A percentile compares a stretch with the other conserved stretches of the same genome.
Evolutionary conservation across 2,329 filamentous ascomycete species (phyloP).

Genomic region (Elsinoe necatrix): DNA sequence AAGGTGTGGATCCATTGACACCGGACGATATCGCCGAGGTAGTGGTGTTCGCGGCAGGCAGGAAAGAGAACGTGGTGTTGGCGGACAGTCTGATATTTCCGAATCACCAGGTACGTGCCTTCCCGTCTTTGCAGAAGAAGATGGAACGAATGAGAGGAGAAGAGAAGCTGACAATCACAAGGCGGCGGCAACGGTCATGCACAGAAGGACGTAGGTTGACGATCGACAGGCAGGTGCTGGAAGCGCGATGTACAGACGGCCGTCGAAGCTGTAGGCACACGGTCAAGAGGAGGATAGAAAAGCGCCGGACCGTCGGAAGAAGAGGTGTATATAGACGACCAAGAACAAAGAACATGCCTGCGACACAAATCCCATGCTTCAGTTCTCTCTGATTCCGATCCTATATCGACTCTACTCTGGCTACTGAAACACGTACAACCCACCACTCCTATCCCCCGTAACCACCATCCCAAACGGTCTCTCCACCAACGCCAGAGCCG

Average conservation of each 20-base stretch:
- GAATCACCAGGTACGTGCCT: slow-evolving; percentile 68
- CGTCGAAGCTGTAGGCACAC: neutral
- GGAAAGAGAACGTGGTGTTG: slow-evolving; percentile 82
- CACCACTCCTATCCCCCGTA: slow-evolving; percentile 78
- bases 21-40: slow-evolving; percentile 87
- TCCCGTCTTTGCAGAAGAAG: slow-evolving; percentile 8
- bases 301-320: neutral
- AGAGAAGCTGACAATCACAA: slow-evolving; percentile 16
- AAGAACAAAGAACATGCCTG: neutral
- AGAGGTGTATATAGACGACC: slow-evolving; percentile 1
- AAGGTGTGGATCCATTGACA: slow-evolving; percentile 74
- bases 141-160: slow-evolving; percentile 18
- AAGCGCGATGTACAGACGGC: slow-evolving; percentile 15
- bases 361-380: neutral
- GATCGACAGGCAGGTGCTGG: slow-evolving; percentile 27
- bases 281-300: neutral
- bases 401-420: neutral
- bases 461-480: slow-evolving; percentile 87
- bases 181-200: slow-evolving; percentile 40
- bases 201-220: slow-evolving; percentile 30
- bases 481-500: slow-evolving; percentile 83
- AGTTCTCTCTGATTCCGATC: neutral
- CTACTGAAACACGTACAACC: slow-evolving; percentile 73
- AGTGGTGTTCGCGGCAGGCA: slow-evolving; percentile 73
- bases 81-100: slow-evolving; percentile 83